Conservation (phyloP, 129 eudicot genomes). For the Pseudognaphalium luteoalbum region DNA sequence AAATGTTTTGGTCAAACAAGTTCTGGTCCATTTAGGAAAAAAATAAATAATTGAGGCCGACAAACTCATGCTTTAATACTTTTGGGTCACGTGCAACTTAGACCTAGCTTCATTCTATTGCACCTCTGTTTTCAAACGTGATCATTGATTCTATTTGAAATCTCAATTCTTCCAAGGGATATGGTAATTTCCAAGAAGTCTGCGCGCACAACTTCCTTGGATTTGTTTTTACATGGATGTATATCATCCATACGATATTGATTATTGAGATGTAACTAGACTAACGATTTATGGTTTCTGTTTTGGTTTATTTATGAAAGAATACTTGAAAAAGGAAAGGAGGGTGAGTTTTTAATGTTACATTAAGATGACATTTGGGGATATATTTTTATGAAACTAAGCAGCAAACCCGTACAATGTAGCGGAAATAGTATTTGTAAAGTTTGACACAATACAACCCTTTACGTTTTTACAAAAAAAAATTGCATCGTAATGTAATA, state of each 20-base stretch:
- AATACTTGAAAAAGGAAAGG: no score
- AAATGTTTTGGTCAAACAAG: not conserved
- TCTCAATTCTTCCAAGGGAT: no score
- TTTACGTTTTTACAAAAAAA: no score
- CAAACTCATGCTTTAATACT: not conserved
- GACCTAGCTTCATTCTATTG: not conserved
- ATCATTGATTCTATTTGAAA: not conserved
- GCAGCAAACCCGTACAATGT: no score
- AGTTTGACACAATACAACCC: no score
- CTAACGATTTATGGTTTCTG: not conserved
- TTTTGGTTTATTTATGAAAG: no score
- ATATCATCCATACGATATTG: not conserved
- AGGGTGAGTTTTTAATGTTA: not conserved
- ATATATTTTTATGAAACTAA: no score
- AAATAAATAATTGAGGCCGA: not conserved
- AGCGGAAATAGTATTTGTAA: no score
- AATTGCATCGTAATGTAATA: no score
- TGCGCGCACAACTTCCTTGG: not conserved
- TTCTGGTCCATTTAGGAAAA: not conserved
- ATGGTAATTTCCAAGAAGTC: not conserved
- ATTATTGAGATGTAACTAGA: not conserved
- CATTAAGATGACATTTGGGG: no score
- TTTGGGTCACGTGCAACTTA: conserved; percentile 1
- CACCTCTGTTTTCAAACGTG: not conserved
- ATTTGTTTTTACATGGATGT: not conserved